These are phyloP conservation scores for Cryphonectria parasitica DNA, from an alignment of 2,329 filamentous ascomycete genomes.

Conservation along the genomic window DNA sequence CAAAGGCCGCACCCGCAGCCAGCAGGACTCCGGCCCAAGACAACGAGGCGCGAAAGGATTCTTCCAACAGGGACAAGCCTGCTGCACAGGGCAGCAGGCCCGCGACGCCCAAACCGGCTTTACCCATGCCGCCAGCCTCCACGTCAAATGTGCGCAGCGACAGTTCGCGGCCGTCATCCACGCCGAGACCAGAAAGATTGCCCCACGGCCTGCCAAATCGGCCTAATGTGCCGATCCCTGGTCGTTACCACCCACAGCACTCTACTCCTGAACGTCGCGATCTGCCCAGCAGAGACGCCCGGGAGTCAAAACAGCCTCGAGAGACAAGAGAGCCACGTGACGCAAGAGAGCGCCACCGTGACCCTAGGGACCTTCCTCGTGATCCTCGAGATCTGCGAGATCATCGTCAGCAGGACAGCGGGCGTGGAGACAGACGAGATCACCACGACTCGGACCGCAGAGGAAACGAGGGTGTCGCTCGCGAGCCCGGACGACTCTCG, in stretches of 20 bases:
- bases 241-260: constrained; percentile 51
- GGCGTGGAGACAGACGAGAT: constrained; percentile 35
- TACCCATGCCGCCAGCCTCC: constrained; percentile 8
- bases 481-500: constrained; percentile 42
- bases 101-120: constrained; percentile 23
- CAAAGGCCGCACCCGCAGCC: constrained; percentile 25
- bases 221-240: constrained; percentile 60
- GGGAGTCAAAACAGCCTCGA: constrained; percentile 45
- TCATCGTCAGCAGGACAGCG: constrained; percentile 25
- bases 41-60: constrained; percentile 33
- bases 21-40: constrained; percentile 29
- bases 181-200: constrained; percentile 31
- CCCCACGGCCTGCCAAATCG: constrained; percentile 53
- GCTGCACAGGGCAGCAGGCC: constrained; percentile 36
- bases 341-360: constrained; percentile 26
- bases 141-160: constrained; percentile 22
- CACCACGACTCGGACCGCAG: constrained; percentile 52
- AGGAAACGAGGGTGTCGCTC: constrained; percentile 40
- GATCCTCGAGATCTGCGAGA: constrained; percentile 39
- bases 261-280: constrained; percentile 42
- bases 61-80: constrained; percentile 38
- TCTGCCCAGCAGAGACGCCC: constrained; percentile 37
- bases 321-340: constrained; percentile 47
- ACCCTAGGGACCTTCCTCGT: constrained; percentile 32
- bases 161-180: constrained; percentile 32